These are phyloP conservation scores for Lycium barbarum DNA, from an alignment of 257 asterid species.

Conservation along the genomic window DNA sequence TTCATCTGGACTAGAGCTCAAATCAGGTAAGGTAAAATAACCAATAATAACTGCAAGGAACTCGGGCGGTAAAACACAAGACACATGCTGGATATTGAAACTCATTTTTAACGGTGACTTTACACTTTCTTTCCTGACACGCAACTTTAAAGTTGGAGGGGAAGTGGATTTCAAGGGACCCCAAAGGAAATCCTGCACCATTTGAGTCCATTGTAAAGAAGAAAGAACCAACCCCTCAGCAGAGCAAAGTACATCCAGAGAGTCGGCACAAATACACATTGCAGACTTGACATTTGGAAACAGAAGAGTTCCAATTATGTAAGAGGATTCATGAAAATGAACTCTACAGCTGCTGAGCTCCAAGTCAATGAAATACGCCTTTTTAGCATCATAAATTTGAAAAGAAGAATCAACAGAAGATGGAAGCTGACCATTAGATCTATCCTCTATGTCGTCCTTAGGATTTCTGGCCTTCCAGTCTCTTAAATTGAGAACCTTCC, in stretches of 20 bases:
- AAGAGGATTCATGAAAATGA: constrained; percentile 87
- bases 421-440: constrained; percentile 32
- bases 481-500: constrained; percentile 45
- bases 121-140: constrained; percentile 58
- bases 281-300: constrained; percentile 60
- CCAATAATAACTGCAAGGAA: constrained; percentile 76
- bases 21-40: constrained; percentile 75
- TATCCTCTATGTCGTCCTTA: constrained; percentile 40
- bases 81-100: constrained; percentile 71
- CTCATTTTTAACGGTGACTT: constrained; percentile 47
- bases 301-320: constrained; percentile 67
- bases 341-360: constrained; percentile 54
- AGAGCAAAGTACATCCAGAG: constrained; percentile 65
- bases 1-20: constrained; percentile 54
- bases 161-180: constrained; percentile 64
- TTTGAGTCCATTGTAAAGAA: constrained; percentile 67
- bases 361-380: constrained; percentile 49
- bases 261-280: constrained; percentile 51
- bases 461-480: constrained; percentile 42
- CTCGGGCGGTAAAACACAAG: constrained; percentile 82
- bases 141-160: constrained; percentile 70
- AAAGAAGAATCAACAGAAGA: constrained; percentile 38
- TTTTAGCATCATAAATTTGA: constrained; percentile 36
- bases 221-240: constrained; percentile 76
- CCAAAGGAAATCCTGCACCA: constrained; percentile 66